Evolutionary conservation across 192 early-diverging fungal genomes (phyloP).

Genomic region (Podila verticillata): DNA sequence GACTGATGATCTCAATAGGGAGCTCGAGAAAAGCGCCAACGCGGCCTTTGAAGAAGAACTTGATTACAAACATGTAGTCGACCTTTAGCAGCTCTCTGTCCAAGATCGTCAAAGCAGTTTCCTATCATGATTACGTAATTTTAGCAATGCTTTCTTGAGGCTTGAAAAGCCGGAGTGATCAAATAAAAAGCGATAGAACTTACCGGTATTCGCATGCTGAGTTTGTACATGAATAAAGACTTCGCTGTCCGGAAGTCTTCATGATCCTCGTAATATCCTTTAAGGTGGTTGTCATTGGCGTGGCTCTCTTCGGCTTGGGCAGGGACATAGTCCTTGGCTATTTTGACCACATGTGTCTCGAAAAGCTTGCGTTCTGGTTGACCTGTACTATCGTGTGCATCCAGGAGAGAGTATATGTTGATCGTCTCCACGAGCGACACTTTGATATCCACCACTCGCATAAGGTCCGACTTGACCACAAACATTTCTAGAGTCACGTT

Average conservation of each 20-base stretch:
- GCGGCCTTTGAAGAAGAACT: constrained; percentile 47
- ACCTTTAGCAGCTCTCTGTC: constrained; percentile 35
- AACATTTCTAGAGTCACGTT: constrained; percentile 42
- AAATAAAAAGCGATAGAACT: background rate
- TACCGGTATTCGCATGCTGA: constrained; percentile 46
- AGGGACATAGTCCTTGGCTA: constrained; percentile 47
- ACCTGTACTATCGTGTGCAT: background rate
- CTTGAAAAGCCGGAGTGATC: background rate
- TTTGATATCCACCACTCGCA: constrained; percentile 48
- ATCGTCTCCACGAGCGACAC: constrained; percentile 44
- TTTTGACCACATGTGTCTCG: constrained; percentile 42
- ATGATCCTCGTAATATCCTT: constrained; percentile 47
- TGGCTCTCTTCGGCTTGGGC: constrained; percentile 44
- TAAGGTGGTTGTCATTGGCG: constrained; percentile 43
- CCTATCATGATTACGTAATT: constrained; percentile 2
- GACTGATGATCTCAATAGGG: constrained; percentile 43
- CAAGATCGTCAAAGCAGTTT: constrained; percentile 35
- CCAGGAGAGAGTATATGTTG: constrained; percentile 27
- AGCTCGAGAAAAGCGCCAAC: constrained; percentile 44
- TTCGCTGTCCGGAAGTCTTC: constrained; percentile 40
- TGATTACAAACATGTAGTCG: constrained; percentile 48
- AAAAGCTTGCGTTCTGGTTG: constrained; percentile 1
- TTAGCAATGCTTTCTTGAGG: too few relatives aligned
- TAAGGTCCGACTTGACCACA: constrained; percentile 45
- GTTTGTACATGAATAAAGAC: constrained; percentile 42